Conservation (phyloP, 345 rosid genomes). For the Euphorbia peplus region DNA sequence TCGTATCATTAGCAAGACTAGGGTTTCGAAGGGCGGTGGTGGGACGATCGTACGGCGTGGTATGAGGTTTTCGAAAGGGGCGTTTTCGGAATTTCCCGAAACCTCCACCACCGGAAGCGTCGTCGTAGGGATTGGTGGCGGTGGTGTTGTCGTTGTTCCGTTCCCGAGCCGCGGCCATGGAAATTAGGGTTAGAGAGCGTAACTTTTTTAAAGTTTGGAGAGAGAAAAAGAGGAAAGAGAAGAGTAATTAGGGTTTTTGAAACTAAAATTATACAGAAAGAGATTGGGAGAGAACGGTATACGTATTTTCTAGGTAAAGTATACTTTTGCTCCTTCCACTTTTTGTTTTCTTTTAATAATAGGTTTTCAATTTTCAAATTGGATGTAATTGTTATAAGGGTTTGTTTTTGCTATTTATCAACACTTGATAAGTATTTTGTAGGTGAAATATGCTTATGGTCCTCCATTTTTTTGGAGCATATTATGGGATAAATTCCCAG, state of each 20-base stretch:
- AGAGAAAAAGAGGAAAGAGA: background rate
- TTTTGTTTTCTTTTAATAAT: too few relatives aligned
- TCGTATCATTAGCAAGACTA: constrained; percentile 24
- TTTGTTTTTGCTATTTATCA: too few relatives aligned
- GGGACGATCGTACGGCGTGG: constrained; percentile 82
- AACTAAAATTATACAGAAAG: background rate
- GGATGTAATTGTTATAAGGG: too few relatives aligned
- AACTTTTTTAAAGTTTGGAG: background rate
- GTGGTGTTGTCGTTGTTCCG: too few relatives aligned
- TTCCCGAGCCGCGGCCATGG: constrained; percentile 32
- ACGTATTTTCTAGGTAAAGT: too few relatives aligned
- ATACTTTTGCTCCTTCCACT: too few relatives aligned
- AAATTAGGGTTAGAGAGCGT: constrained; percentile 7
- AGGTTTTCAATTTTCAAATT: too few relatives aligned
- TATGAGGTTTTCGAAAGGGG: constrained; percentile 45
- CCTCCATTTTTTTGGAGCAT: too few relatives aligned
- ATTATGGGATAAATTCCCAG: too few relatives aligned
- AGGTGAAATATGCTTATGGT: too few relatives aligned
- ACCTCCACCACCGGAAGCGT: constrained; percentile 26
- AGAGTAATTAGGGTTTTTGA: constrained; percentile 14
- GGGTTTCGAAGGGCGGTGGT: constrained; percentile 44
- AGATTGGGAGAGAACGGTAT: background rate
- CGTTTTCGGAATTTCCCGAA: constrained; percentile 67
- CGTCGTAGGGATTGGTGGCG: constrained; percentile 16
- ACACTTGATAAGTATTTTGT: too few relatives aligned